These are phyloP conservation scores for Pichia thaimueangensis DNA, from an alignment of 805 yeast species.

Conservation along the genomic window DNA sequence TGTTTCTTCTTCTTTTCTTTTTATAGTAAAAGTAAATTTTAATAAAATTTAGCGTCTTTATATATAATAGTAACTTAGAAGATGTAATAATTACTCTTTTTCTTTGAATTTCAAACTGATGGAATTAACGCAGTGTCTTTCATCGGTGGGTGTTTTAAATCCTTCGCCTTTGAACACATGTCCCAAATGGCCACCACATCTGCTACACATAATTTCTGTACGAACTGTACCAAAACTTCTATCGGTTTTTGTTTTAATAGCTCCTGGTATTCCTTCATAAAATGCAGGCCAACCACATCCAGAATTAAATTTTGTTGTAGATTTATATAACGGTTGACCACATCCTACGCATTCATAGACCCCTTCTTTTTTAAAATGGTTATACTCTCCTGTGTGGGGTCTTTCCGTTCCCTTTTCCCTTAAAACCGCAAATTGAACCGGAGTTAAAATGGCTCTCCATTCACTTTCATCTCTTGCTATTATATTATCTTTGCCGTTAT, in stretches of 20 bases:
- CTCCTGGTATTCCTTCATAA: constrained; percentile 80
- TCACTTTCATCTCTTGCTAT: constrained; percentile 38
- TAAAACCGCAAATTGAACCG: constrained; percentile 72
- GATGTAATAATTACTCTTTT: background rate
- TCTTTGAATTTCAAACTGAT: constrained; percentile 59
- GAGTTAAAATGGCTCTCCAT: constrained; percentile 75
- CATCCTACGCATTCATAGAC: constrained; percentile 85
- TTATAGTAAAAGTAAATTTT: too few species aligned
- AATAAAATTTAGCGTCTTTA: too few species aligned
- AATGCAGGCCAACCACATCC: constrained; percentile 99
- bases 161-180: constrained; percentile 96
- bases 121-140: constrained; percentile 92
- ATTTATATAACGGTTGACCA: constrained; percentile 66
- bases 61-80: background rate
- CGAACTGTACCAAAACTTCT: constrained; percentile 67
- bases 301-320: constrained; percentile 77
- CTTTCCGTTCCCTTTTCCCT: constrained; percentile 70
- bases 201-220: constrained; percentile 81
- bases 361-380: constrained; percentile 46
- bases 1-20: background rate
- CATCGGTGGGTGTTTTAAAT: constrained; percentile 76
- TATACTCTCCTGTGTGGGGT: constrained; percentile 59
- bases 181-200: constrained; percentile 93
- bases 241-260: constrained; percentile 60
- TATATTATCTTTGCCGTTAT: background rate